Base-by-base conservation (phyloP, 495 filamentous ascomycete species). In the Podospora didyma region DNA sequence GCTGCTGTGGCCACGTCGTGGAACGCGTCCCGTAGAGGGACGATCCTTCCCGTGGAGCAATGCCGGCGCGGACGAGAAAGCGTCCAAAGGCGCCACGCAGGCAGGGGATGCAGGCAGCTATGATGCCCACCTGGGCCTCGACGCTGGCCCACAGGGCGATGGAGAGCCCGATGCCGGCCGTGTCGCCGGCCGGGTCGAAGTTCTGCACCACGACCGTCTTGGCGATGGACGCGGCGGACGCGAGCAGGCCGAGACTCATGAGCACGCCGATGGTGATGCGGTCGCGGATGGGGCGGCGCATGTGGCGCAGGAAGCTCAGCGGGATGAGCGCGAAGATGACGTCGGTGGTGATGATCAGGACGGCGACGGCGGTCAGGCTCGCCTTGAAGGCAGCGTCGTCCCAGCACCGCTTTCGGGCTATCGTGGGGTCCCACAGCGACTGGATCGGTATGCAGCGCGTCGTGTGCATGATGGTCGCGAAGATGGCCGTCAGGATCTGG, bases 371-470 rank as follows among this genome's bases (percentile, higher is more conserved):
- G 4, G 54, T 47, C 54, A 56, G 46, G 46, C 44, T 50, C 11
- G 23, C 21, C 47, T 57, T 57, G 54, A 57, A 57, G 21, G 54
- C 54, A 0, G 7, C 47, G 47, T 23, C 22, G 23, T 24, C 50
- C 54, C 54, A 57, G 47, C 46, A 50, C 54, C 46, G 28, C 46
- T 19, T 50, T 45, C 17, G 12, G n/a, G 31, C 14, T 5, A 56
- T 14, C 6, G 11, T 19, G 11, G 46, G 46, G 22, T 56, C 45
- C 54, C 54, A 56, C 14, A 56, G 11, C 39, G 28, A 45, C 46
- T 49, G 39, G 34, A 26, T 41, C 1, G 54, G 54, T 21, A 56
- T 23, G 28, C 54, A 56, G 46, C 54, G 54, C 46, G 54, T 56
- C n/a, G 34, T 39, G 20, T 56, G 54, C 14, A 56, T 4, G 9